Evolutionary conservation across 331 rosid genomes (phyloP).

Genomic region (Stylosanthes scabra): DNA sequence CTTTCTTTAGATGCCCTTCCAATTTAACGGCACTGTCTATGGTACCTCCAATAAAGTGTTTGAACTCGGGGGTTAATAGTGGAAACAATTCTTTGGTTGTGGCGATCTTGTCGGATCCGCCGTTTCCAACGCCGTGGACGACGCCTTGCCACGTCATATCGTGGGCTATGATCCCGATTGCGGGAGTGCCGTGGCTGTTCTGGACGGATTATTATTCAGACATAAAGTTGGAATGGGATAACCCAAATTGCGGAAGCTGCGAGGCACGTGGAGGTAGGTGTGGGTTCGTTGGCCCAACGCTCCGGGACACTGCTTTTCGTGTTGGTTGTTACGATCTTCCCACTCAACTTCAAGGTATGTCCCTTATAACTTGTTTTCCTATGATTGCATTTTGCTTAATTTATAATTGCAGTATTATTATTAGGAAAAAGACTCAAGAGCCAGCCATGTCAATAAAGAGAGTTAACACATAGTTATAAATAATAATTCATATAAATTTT

Average conservation of each 20-base stretch:
- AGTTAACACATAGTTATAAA: too few relatives aligned
- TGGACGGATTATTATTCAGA: neutral
- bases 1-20: slow-evolving; percentile 35
- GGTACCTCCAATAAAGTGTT: slow-evolving; percentile 8
- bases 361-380: too few relatives aligned
- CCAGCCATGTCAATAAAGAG: too few relatives aligned
- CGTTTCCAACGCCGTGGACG: neutral
- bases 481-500: too few relatives aligned
- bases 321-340: slow-evolving; percentile 36
- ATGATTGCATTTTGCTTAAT: too few relatives aligned
- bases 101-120: slow-evolving; percentile 10
- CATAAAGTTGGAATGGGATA: slow-evolving; percentile 34
- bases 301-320: neutral
- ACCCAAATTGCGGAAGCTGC: slow-evolving; percentile 33
- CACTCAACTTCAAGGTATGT: neutral
- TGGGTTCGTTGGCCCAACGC: neutral
- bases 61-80: too few relatives aligned
- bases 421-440: too few relatives aligned
- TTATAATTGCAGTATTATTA: too few relatives aligned
- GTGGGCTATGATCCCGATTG: slow-evolving; percentile 5
- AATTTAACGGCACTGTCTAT: neutral
- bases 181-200: neutral
- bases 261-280: slow-evolving; percentile 37
- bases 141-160: slow-evolving; percentile 29
- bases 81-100: slow-evolving; percentile 15